These are phyloP conservation scores for Suillus weaverae DNA, from an alignment of 768 basidiomycete genomes.

Conservation along the genomic window DNA sequence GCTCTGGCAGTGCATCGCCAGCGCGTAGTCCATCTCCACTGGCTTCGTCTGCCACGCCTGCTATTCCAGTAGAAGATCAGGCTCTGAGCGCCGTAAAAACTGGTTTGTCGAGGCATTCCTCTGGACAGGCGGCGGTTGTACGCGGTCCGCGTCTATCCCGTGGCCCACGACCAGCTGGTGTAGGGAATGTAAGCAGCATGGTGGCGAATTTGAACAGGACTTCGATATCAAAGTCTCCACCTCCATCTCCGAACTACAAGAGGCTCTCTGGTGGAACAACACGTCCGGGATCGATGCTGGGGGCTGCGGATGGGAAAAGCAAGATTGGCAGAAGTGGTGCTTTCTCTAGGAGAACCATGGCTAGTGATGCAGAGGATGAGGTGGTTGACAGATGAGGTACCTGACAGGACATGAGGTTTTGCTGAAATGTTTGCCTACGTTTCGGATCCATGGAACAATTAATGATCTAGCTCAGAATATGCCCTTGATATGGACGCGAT, in stretches of 20 bases:
- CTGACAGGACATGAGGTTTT: slow-evolving; percentile 30
- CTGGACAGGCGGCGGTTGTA: slow-evolving; percentile 34
- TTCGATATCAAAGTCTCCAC: slow-evolving; percentile 38
- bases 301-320: slow-evolving; percentile 5
- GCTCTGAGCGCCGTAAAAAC: slow-evolving; percentile 33
- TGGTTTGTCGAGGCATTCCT: slow-evolving; percentile 49
- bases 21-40: slow-evolving; percentile 48
- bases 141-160: slow-evolving; percentile 54
- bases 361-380: slow-evolving; percentile 81
- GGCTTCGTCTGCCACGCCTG: slow-evolving; percentile 25
- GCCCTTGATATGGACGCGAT: neutral
- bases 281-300: slow-evolving; percentile 17
- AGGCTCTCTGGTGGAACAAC: slow-evolving; percentile 42
- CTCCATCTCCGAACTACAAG: slow-evolving; percentile 42
- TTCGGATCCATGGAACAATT: neutral
- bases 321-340: slow-evolving; percentile 42
- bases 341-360: slow-evolving; percentile 76
- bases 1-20: slow-evolving; percentile 36
- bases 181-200: slow-evolving; percentile 52
- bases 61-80: slow-evolving; percentile 33
- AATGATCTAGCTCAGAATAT: neutral
- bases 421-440: neutral
- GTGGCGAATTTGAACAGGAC: slow-evolving; percentile 59
- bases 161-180: slow-evolving; percentile 43
- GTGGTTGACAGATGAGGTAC: slow-evolving; percentile 62